Conservation (phyloP, 495 filamentous ascomycete species). For the Aspergillus carlsbadensis region DNA sequence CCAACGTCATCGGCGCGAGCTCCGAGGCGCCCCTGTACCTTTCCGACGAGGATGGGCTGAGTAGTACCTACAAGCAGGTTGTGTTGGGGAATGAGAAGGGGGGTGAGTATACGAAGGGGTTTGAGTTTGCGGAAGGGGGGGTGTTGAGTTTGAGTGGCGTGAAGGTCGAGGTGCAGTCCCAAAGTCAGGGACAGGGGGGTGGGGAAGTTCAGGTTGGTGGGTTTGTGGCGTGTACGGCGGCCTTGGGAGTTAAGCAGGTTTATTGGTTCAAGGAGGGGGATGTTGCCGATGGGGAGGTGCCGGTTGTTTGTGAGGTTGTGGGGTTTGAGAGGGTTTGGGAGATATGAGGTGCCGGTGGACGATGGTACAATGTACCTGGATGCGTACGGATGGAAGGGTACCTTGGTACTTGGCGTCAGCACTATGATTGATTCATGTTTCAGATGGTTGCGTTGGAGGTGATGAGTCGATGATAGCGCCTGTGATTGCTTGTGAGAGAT, state of each 20-base stretch:
- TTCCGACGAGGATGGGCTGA: background rate
- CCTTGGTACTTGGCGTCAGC: background rate
- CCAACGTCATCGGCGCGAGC: slow-evolving; percentile 12
- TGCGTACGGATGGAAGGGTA: background rate
- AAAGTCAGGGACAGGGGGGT: background rate
- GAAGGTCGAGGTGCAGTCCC: no score
- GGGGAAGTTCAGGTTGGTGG: background rate
- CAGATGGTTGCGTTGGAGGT: background rate
- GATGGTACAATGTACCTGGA: background rate
- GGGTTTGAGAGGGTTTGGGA: background rate
- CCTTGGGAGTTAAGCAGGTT: slow-evolving; percentile 8
- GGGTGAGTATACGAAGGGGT: background rate
- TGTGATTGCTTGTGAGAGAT: background rate
- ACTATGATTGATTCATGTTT: background rate
- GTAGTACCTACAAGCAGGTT: background rate
- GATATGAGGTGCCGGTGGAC: background rate
- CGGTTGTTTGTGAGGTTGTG: slow-evolving; percentile 2
- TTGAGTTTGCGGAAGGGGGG: background rate
- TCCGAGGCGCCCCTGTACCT: slow-evolving; percentile 5
- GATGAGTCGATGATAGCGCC: background rate
- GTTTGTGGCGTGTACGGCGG: slow-evolving; percentile 10
- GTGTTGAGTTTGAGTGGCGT: background rate
- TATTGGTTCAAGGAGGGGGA: slow-evolving; percentile 1
- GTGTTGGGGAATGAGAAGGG: slow-evolving; percentile 3
- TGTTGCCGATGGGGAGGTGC: background rate